A percentile compares a stretch with the other conserved stretches of the same genome.
These are phyloP conservation scores for Cryptococcus sp. DNA, from an alignment of 1,284 basidiomycete species.

Conservation along the genomic window DNA sequence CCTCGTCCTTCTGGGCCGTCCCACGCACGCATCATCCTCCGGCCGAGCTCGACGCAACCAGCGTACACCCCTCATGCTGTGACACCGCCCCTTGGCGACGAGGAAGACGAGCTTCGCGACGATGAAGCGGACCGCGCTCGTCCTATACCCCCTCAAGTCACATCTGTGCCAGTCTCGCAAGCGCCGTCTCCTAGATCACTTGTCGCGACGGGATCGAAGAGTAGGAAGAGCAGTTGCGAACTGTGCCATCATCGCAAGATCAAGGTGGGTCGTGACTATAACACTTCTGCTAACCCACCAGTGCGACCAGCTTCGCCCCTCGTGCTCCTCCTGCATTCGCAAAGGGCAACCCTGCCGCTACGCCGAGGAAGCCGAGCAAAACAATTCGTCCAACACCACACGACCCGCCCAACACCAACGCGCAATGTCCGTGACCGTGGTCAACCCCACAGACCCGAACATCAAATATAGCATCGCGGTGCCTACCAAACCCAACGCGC, in stretches of 20 bases:
- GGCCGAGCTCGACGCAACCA: no score
- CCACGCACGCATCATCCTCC: no score
- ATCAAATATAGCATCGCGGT: constrained; percentile 16
- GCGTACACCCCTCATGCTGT: no score
- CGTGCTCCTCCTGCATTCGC: constrained; percentile 40
- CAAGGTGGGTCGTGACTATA: constrained; percentile 29
- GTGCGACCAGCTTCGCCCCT: constrained; percentile 45
- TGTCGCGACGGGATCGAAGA: constrained; percentile 15
- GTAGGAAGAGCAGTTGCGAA: constrained; percentile 44
- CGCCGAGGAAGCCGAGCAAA: constrained; percentile 39
- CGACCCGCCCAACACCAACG: constrained; percentile 3
- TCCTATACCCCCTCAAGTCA: not conserved
- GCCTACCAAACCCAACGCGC: constrained; percentile 1
- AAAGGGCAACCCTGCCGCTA: constrained; percentile 42
- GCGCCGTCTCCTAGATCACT: not conserved
- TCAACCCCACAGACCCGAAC: constrained; percentile 16
- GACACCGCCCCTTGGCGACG: not conserved
- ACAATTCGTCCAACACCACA: constrained; percentile 20
- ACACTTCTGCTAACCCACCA: constrained; percentile 7
- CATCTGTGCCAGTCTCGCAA: not conserved
- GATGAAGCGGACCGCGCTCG: not conserved
- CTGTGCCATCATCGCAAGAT: constrained; percentile 48
- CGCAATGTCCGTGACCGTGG: constrained; percentile 12
- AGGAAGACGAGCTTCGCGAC: not conserved
- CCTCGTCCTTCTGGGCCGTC: no score